phyloP scores from a whole-genome alignment of 2,329 filamentous ascomycete genomes.

The Cadophora malorum region DNA sequence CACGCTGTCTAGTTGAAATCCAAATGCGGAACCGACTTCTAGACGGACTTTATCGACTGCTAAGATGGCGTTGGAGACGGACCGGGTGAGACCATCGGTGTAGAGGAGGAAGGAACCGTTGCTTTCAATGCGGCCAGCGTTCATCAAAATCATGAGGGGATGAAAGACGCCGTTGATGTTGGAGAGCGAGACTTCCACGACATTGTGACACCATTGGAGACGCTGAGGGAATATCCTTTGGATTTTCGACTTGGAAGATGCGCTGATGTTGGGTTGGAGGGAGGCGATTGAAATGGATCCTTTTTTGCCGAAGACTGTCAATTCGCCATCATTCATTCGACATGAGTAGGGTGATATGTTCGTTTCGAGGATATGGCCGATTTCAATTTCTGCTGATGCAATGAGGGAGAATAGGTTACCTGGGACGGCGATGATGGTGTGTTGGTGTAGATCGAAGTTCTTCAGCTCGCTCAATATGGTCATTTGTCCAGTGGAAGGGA shows the following conservation, averaged over 20 bases:
- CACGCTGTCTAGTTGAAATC: conserved; percentile 23
- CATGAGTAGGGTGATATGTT: conserved; percentile 26
- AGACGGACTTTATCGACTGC: conserved; percentile 26
- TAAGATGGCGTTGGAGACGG: conserved; percentile 28
- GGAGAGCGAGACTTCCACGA: conserved; percentile 29
- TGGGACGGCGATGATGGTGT: conserved; percentile 24
- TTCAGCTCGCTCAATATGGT: conserved; percentile 22
- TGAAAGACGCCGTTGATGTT: conserved; percentile 36
- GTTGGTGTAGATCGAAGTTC: conserved; percentile 12
- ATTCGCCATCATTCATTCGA: conserved; percentile 22
- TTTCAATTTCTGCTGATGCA: conserved; percentile 9
- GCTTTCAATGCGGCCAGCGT: conserved; percentile 31
- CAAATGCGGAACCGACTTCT: conserved; percentile 22
- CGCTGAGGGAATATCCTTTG: conserved; percentile 24
- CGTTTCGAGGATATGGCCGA: conserved; percentile 21
- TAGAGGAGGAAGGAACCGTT: conserved; percentile 27
- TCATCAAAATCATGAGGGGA: conserved; percentile 34
- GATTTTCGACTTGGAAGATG: background rate
- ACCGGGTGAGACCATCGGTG: conserved; percentile 25
- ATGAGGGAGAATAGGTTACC: conserved; percentile 27
- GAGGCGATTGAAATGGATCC: conserved; percentile 21
- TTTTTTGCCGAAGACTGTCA: conserved; percentile 25
- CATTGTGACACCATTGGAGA: conserved; percentile 27
- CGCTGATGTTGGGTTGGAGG: background rate
- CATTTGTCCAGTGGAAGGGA: conserved; percentile 29